Evolutionary conservation across 345 rosid genomes (phyloP).

Genomic region (Ceriops zippeliana): DNA sequence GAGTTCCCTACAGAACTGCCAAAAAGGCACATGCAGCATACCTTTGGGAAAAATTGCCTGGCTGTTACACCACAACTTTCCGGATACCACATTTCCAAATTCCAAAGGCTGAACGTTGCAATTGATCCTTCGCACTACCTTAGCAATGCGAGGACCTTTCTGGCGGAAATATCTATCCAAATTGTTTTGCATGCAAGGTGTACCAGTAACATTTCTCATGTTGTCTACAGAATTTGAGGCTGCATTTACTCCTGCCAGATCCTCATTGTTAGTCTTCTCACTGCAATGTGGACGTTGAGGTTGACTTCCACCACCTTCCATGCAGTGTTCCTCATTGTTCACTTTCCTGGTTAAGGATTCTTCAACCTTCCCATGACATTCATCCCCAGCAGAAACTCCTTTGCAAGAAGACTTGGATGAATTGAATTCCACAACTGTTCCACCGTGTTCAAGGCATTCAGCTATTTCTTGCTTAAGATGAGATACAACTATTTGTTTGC

Average conservation of each 20-base stretch:
- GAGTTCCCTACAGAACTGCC: neutral
- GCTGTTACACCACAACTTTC: constrained; percentile 81
- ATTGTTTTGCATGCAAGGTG: constrained; percentile 65
- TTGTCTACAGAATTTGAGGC: constrained; percentile 37
- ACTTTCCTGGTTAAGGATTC: constrained; percentile 31
- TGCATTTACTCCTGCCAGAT: constrained; percentile 39
- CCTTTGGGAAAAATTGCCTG: constrained; percentile 92
- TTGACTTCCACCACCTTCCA: constrained; percentile 26
- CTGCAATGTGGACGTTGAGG: constrained; percentile 23
- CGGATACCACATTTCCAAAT: constrained; percentile 72
- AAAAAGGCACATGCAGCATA: constrained; percentile 19
- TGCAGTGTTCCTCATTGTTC: constrained; percentile 17
- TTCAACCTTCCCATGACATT: constrained; percentile 28
- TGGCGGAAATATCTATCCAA: constrained; percentile 69
- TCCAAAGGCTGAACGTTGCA: constrained; percentile 85
- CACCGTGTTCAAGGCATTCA: constrained; percentile 33
- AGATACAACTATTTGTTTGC: constrained; percentile 30
- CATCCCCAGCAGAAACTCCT: constrained; percentile 28
- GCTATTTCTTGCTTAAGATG: constrained; percentile 24
- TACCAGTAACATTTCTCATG: constrained; percentile 37
- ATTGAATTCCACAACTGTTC: constrained; percentile 28
- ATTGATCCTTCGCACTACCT: constrained; percentile 93
- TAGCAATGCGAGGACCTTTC: constrained; percentile 98
- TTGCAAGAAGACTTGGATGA: constrained; percentile 24
- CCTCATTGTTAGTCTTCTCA: constrained; percentile 37